Conservation (phyloP, 2,329 filamentous ascomycete species). For the Alternaria sp. region DNA sequence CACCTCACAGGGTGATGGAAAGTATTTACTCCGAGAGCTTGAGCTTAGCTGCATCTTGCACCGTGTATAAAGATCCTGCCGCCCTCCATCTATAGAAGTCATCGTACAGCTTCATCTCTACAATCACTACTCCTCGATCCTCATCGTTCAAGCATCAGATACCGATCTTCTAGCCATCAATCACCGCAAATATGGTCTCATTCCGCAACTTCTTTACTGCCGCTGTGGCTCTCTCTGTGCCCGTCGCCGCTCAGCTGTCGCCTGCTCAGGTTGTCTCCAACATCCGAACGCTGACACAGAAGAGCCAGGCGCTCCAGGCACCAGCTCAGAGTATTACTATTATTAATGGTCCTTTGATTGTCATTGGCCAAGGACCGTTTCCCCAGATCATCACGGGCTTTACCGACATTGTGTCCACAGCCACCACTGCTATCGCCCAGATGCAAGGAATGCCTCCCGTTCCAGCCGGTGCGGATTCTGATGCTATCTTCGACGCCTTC, state of each 20-base stretch:
- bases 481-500: conserved; percentile 25
- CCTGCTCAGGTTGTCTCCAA: conserved; percentile 22
- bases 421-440: conserved; percentile 13
- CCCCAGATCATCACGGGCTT: conserved; percentile 22
- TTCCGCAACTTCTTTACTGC: conserved; percentile 25
- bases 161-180: neutral
- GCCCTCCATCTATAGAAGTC: conserved; percentile 3
- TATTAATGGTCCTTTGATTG: conserved; percentile 17
- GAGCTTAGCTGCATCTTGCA: neutral
- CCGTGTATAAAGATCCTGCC: conserved; percentile 10
- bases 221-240: conserved; percentile 21
- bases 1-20: neutral
- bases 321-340: conserved; percentile 22
- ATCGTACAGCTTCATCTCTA: conserved; percentile 13
- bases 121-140: conserved; percentile 10
- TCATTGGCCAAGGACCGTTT: conserved; percentile 23
- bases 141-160: conserved; percentile 2
- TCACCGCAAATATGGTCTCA: conserved; percentile 23
- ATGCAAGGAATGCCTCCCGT: conserved; percentile 13
- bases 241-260: conserved; percentile 13
- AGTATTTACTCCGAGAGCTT: neutral
- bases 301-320: conserved; percentile 20
- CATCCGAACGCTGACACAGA: conserved; percentile 17
- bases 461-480: conserved; percentile 5
- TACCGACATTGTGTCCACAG: conserved; percentile 18